phyloP scores from a whole-genome alignment of 179 eudicot species.

The Vitellaria paradoxa region DNA sequence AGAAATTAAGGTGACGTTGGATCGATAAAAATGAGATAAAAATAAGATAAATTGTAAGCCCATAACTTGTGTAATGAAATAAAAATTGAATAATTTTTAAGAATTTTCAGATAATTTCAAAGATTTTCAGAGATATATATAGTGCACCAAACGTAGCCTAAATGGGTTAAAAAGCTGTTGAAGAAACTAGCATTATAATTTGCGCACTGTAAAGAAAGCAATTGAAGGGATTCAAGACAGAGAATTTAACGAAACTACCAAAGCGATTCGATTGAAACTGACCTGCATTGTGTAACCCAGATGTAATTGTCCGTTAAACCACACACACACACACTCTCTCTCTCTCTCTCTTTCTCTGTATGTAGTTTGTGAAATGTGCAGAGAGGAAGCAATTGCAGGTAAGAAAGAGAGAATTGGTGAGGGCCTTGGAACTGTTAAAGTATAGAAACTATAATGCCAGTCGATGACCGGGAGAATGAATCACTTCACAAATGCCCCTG shows the following conservation, averaged over 20 bases:
- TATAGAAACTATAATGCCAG: not conserved
- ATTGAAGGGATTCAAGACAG: not conserved
- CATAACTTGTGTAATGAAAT: too few relatives aligned
- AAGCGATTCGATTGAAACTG: slow-evolving; percentile 2
- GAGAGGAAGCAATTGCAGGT: not conserved
- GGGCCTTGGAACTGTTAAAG: not conserved
- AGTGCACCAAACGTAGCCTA: too few relatives aligned
- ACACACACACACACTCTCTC: too few relatives aligned
- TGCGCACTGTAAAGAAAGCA: too few relatives aligned
- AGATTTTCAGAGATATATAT: too few relatives aligned
- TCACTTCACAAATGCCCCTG: slow-evolving; percentile 1
- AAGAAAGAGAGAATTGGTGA: not conserved
- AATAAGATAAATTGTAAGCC: too few relatives aligned
- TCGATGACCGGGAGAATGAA: not conserved
- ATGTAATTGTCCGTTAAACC: not conserved
- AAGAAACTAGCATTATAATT: not conserved
- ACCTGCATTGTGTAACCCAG: slow-evolving; percentile 24
- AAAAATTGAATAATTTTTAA: too few relatives aligned
- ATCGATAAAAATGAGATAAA: too few relatives aligned
- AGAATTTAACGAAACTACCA: too few relatives aligned
- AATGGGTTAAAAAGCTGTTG: not conserved
- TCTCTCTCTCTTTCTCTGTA: too few relatives aligned
- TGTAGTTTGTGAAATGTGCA: not conserved
- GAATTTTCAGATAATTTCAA: too few relatives aligned
- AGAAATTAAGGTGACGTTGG: too few relatives aligned